Conservation (phyloP, 495 filamentous ascomycete genomes). For the Penicillium pulvis region DNA sequence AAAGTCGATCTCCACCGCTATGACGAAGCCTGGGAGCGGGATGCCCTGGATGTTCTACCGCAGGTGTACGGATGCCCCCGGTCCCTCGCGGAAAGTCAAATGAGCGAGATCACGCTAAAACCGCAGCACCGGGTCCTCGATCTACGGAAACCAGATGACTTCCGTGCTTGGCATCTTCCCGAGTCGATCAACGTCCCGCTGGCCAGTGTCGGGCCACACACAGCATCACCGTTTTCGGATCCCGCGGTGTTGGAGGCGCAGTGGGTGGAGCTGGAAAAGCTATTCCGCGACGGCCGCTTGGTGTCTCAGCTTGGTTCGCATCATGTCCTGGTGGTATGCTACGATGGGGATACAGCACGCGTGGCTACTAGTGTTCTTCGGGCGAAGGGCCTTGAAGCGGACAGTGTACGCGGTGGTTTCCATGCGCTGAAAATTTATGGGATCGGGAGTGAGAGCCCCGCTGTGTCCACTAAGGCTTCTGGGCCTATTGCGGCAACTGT, state of each 20-base stretch:
- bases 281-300: slow-evolving; percentile 32
- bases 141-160: slow-evolving; percentile 41
- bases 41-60: slow-evolving; percentile 39
- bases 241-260: slow-evolving; percentile 44
- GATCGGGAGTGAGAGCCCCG: slow-evolving; percentile 22
- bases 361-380: slow-evolving; percentile 56
- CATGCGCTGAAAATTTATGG: slow-evolving; percentile 34
- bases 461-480: not conserved
- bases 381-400: slow-evolving; percentile 51
- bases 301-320: slow-evolving; percentile 31
- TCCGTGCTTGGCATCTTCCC: slow-evolving; percentile 46
- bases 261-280: slow-evolving; percentile 46
- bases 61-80: slow-evolving; percentile 37
- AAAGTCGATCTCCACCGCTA: slow-evolving; percentile 57
- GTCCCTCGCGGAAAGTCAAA: slow-evolving; percentile 22
- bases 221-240: slow-evolving; percentile 48
- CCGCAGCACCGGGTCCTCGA: slow-evolving; percentile 42
- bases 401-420: slow-evolving; percentile 50
- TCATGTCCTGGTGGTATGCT: slow-evolving; percentile 52
- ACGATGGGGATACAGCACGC: slow-evolving; percentile 55
- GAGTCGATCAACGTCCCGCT: slow-evolving; percentile 49
- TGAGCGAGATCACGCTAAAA: slow-evolving; percentile 29
- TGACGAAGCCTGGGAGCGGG: slow-evolving; percentile 54
- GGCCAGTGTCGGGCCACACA: slow-evolving; percentile 29
- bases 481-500: slow-evolving; percentile 18